Percentiles rank a stretch among this genome's conserved stretches.
Evolutionary conservation across 169 alveolate species (phyloP).

Genomic region (Toxoplasma gondii): DNA sequence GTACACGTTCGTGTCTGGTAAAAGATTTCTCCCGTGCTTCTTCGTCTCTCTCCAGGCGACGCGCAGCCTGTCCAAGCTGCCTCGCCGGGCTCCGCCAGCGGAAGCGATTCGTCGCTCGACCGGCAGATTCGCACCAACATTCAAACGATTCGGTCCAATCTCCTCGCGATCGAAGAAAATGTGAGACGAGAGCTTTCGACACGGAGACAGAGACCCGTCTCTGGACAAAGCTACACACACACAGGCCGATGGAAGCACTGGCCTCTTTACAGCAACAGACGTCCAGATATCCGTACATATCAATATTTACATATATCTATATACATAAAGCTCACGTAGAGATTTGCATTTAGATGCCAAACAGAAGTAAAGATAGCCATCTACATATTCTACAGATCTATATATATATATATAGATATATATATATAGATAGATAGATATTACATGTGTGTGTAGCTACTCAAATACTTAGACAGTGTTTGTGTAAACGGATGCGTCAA

Average conservation of each 20-base stretch:
- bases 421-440: no score
- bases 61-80: not conserved
- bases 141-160: slow-evolving; percentile 52
- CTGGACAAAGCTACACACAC: not conserved
- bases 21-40: not conserved
- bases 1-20: not conserved
- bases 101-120: not conserved
- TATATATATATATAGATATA: no score
- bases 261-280: not conserved
- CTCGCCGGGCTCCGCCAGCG: not conserved
- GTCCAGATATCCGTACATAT: not conserved
- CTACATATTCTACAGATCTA: no score
- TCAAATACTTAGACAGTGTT: no score
- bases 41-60: not conserved
- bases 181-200: not conserved
- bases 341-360: no score
- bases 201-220: no score
- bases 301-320: no score
- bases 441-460: no score
- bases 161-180: slow-evolving; percentile 52
- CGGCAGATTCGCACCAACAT: slow-evolving; percentile 39
- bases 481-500: no score
- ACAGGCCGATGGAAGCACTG: not conserved
- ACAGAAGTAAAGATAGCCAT: no score
- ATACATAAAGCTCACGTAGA: not conserved